Conservation (phyloP, 768 basidiomycete species). For the Tylopilus sp. region DNA sequence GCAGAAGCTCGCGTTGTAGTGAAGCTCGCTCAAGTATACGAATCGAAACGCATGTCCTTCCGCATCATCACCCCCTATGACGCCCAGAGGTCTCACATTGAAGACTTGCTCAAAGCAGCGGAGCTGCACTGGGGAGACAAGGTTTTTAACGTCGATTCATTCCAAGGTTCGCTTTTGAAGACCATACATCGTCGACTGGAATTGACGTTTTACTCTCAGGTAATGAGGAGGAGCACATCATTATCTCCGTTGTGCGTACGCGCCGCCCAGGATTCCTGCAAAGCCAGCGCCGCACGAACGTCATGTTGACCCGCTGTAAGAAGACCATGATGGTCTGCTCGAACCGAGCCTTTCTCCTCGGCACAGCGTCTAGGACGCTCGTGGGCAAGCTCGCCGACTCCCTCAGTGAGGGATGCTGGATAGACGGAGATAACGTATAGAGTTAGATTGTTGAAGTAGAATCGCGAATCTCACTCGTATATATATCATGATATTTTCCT, state of each 20-base stretch:
- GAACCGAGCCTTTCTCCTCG: constrained; percentile 33
- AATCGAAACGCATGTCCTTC: constrained; percentile 44
- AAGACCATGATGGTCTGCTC: constrained; percentile 69
- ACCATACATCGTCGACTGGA: not conserved
- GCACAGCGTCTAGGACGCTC: constrained; percentile 18
- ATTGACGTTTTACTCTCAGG: constrained; percentile 42
- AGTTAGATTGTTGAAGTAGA: not conserved
- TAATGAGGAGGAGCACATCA: constrained; percentile 75
- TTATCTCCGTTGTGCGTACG: constrained; percentile 67
- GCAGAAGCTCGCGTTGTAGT: constrained; percentile 52
- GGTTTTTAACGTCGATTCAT: constrained; percentile 74
- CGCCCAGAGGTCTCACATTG: constrained; percentile 58
- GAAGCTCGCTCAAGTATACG: constrained; percentile 50
- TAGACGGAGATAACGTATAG: constrained; percentile 7
- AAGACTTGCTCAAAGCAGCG: constrained; percentile 45
- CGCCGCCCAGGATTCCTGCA: constrained; percentile 59
- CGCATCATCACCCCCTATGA: too few species aligned
- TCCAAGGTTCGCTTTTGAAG: constrained; percentile 55
- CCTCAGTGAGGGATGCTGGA: constrained; percentile 14
- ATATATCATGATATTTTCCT: too few species aligned
- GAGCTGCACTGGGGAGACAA: constrained; percentile 58
- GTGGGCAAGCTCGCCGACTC: constrained; percentile 23
- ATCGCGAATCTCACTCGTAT: not conserved
- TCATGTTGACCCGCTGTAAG: constrained; percentile 80
- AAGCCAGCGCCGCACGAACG: constrained; percentile 68